These are phyloP conservation scores for Echium plantagineum DNA, from an alignment of 257 asterid genomes.

Conservation along the genomic window DNA sequence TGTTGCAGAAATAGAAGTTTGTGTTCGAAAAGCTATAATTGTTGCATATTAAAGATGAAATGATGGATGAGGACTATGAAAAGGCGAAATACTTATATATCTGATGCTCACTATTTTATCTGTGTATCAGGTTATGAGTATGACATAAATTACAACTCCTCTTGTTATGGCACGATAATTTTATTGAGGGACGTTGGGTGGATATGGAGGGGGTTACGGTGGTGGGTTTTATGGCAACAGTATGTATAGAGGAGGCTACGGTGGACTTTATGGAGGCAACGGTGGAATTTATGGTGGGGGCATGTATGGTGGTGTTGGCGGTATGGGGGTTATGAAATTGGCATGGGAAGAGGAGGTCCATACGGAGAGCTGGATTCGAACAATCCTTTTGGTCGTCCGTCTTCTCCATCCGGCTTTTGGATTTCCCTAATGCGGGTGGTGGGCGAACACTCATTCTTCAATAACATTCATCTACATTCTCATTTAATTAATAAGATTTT, in stretches of 20 bases:
- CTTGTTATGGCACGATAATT: constrained; percentile 66
- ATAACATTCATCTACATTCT: neutral
- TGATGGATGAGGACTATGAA: neutral
- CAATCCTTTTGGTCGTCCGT: constrained; percentile 78
- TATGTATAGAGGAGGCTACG: constrained; percentile 85
- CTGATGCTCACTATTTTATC: constrained; percentile 14
- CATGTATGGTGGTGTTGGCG: constrained; percentile 68
- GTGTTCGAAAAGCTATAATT: neutral
- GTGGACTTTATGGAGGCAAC: constrained; percentile 56
- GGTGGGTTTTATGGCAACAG: constrained; percentile 79
- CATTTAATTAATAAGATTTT: neutral
- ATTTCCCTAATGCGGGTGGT: constrained; percentile 90
- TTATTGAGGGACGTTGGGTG: constrained; percentile 45
- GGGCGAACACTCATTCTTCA: constrained; percentile 13
- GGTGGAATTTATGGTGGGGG: constrained; percentile 72
- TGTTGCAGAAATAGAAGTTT: no score
- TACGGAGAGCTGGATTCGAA: constrained; percentile 83
- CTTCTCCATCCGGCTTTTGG: constrained; percentile 88
- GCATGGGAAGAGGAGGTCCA: constrained; percentile 53
- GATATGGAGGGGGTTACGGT: constrained; percentile 53
- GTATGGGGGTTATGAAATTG: constrained; percentile 10
- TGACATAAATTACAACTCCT: constrained; percentile 39
- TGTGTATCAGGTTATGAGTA: constrained; percentile 45
- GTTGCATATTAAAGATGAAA: neutral
- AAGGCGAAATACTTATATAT: neutral